Evolutionary conservation across 192 early-diverging fungal species (phyloP), one percentile per base, ranked within the genome.

Genomic region (Linnemannia schmuckeri): DNA sequence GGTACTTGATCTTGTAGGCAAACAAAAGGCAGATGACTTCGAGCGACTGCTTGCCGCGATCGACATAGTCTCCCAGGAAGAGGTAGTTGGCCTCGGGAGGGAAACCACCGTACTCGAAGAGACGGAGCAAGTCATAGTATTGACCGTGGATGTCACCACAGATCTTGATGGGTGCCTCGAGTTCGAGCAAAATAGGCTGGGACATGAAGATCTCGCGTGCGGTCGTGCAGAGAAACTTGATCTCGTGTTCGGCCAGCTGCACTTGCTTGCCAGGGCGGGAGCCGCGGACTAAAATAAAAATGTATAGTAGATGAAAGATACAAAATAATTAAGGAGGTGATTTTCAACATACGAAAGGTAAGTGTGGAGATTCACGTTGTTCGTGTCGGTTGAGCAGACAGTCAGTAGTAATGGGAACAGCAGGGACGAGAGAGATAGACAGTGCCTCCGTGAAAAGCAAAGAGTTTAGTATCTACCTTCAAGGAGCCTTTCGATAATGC

Each of bases 1-100:
- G 98, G 89, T 97, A 99, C 92, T 99, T 99, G 94, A 99, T 99
- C 89, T 99, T 99, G 94, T 99, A 99, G 38, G 97, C 97, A 63
- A 99, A 92, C 71, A 99, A 92, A 71, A 99, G 91, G 77, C 98
- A 98, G 87, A 99, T 99, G n/a, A 97, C 98, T 88, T 99, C 98
- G 46, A 99, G 90, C 41, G 96, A 97, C 90, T 99, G 98, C 88
- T 99, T 99, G 75, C 98, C 98, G 73, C 98, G 93, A 88, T 99
- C 98, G 70, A 99, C 98, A 89, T 99, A 99, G 88, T 99, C 98
- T 54, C 98, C 98, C 86, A 99, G 88, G 88, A 99, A 99, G 54
- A 99, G 93, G 80, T 99, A 99, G 92, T 99, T 99, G 54, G 98
- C 95, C 85, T 98, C 97, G 1, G 98, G 98, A 30, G 98, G 98